A percentile compares a stretch with the other conserved stretches of the same genome.
Evolutionary conservation across 2,329 filamentous ascomycete genomes (phyloP).

Genomic region (Aspergillus ochraceus): DNA sequence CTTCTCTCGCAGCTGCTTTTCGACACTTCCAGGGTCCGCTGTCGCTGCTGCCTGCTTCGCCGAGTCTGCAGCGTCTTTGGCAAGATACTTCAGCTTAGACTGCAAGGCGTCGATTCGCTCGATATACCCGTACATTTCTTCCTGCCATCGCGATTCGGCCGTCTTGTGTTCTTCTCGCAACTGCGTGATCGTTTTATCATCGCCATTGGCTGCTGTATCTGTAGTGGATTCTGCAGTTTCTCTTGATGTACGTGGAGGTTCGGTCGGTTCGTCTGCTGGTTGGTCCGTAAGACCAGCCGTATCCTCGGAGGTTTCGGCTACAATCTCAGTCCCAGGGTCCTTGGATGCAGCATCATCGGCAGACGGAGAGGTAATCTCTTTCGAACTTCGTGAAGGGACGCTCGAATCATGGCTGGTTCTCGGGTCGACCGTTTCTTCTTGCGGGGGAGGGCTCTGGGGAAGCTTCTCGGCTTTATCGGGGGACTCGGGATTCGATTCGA

Average conservation of each 20-base stretch:
- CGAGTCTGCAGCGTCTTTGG: conserved; percentile 73
- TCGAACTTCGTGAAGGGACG: conserved; percentile 24
- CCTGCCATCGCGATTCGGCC: conserved; percentile 64
- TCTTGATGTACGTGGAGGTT: conserved; percentile 9
- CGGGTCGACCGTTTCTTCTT: conserved; percentile 12
- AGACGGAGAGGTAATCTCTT: conserved; percentile 23
- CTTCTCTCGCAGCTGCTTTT: conserved; percentile 82
- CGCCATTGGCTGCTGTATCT: conserved; percentile 27
- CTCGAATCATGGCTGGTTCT: conserved; percentile 33
- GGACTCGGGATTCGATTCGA: conserved; percentile 27
- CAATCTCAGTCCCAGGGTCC: conserved; percentile 5
- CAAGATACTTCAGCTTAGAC: conserved; percentile 84
- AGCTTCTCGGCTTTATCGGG: conserved; percentile 24
- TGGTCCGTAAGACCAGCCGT: neutral
- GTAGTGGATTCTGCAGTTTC: conserved; percentile 18
- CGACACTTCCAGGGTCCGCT: conserved; percentile 63
- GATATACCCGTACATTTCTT: conserved; percentile 79
- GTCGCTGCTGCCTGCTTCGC: conserved; percentile 68
- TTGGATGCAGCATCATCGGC: conserved; percentile 11
- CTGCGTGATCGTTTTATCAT: conserved; percentile 49
- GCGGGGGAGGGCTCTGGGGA: conserved; percentile 8
- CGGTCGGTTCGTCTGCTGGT: neutral
- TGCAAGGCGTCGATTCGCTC: conserved; percentile 92
- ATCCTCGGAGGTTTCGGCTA: neutral
- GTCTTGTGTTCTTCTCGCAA: conserved; percentile 53